Evolutionary conservation across 1,284 basidiomycete species (phyloP).

Genomic region (Cerioporus squamosus): DNA sequence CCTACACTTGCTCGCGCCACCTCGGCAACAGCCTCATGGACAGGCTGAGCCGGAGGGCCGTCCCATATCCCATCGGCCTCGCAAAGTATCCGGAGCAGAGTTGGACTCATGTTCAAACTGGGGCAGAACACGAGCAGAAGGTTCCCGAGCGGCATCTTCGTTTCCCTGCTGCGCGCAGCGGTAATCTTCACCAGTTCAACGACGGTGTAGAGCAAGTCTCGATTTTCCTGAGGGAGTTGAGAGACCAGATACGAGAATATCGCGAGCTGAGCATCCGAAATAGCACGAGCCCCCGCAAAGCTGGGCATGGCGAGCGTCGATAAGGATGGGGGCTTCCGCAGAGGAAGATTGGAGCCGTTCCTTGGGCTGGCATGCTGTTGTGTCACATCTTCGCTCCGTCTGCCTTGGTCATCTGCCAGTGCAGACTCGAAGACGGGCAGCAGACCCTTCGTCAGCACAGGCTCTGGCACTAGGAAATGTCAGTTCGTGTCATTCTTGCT

Average conservation of each 20-base stretch:
- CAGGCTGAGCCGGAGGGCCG: constrained; percentile 17
- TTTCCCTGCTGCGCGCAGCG: constrained; percentile 62
- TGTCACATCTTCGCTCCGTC: constrained; percentile 7
- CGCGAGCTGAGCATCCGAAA: constrained; percentile 57
- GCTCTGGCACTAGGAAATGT: constrained; percentile 70
- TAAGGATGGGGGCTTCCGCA: constrained; percentile 78
- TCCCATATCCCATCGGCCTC: constrained; percentile 73
- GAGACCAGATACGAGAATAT: constrained; percentile 61
- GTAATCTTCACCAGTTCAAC: constrained; percentile 75
- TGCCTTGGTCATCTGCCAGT: constrained; percentile 55
- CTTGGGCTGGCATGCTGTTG: constrained; percentile 35
- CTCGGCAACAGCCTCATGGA: not conserved
- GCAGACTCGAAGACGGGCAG: constrained; percentile 78
- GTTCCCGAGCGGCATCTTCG: constrained; percentile 87
- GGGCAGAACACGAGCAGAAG: constrained; percentile 81
- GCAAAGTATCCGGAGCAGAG: constrained; percentile 72
- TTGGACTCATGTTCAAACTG: constrained; percentile 79
- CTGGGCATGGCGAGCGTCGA: constrained; percentile 75
- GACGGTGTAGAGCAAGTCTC: constrained; percentile 73
- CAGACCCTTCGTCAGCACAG: constrained; percentile 74
- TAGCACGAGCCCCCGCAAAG: constrained; percentile 58
- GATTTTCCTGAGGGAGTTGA: constrained; percentile 73
- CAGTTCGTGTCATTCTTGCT: constrained; percentile 10
- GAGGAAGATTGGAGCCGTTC: constrained; percentile 40
- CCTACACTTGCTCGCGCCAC: not conserved